Evolutionary conservation across 2,329 filamentous ascomycete genomes (phyloP).

Genomic region (Chrysoporthe puriensis): DNA sequence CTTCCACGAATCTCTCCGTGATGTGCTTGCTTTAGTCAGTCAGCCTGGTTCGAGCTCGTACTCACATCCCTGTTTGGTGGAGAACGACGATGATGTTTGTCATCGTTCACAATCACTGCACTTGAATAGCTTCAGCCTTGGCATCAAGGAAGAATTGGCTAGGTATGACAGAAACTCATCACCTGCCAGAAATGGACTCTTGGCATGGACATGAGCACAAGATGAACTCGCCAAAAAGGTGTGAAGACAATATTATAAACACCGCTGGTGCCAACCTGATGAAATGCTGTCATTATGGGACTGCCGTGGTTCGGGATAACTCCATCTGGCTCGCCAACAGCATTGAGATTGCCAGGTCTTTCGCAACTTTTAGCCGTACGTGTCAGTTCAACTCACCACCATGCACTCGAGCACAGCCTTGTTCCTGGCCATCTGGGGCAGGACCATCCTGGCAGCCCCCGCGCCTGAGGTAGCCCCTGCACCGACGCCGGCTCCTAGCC

Average conservation of each 20-base stretch:
- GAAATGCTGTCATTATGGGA: neutral
- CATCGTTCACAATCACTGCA: neutral
- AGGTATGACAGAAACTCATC: neutral
- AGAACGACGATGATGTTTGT: neutral
- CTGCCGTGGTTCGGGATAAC: neutral
- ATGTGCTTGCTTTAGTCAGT: neutral
- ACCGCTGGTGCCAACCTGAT: neutral
- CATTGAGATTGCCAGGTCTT: neutral
- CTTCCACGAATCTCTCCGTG: constrained; percentile 7
- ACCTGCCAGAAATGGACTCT: constrained; percentile 4
- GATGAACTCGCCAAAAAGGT: neutral
- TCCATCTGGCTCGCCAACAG: neutral
- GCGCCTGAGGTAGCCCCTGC: constrained; percentile 14
- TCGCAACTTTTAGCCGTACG: neutral
- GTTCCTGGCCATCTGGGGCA: constrained; percentile 12
- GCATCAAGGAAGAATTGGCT: neutral
- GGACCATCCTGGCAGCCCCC: constrained; percentile 9
- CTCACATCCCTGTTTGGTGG: neutral
- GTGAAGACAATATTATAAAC: neutral
- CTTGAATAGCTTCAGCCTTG: neutral
- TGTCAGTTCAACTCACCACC: neutral
- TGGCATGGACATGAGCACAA: neutral
- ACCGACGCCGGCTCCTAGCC: constrained; percentile 19
- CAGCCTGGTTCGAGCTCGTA: neutral
- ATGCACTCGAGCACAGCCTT: constrained; percentile 7